phyloP scores from a whole-genome alignment of 208 protist species.

The Acanthamoeba royreba region DNA sequence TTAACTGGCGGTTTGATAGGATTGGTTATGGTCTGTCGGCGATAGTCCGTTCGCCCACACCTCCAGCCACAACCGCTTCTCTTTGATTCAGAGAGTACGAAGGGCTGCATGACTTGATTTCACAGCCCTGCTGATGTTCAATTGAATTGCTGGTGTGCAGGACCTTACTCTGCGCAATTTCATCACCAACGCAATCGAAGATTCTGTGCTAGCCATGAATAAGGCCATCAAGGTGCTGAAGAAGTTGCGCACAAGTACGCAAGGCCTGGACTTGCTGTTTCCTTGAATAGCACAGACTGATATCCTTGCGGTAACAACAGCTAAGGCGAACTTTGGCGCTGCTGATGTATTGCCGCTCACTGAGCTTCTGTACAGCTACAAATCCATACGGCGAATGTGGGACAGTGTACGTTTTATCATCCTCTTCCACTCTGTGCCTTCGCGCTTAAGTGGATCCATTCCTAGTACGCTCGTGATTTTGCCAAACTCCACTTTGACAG shows the following conservation, averaged over 20 bases:
- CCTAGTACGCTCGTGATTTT: neutral
- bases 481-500: too few relatives aligned
- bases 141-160: neutral
- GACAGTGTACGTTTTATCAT: neutral
- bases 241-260: neutral
- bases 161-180: neutral
- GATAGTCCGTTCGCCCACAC: constrained; percentile 23
- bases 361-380: neutral
- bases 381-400: neutral
- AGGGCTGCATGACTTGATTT: too few relatives aligned
- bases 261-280: neutral
- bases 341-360: neutral
- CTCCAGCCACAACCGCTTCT: neutral
- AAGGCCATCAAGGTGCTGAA: neutral
- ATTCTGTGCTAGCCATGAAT: neutral
- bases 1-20: too few relatives aligned
- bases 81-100: neutral
- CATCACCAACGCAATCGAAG: neutral
- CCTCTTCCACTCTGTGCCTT: neutral
- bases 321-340: neutral
- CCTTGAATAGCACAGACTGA: neutral
- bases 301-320: too few relatives aligned
- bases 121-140: neutral
- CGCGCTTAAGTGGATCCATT: neutral
- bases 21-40: constrained; percentile 23